Evolutionary conservation across 2,329 filamentous ascomycete genomes (phyloP).

Genomic region (Dothideomycetidae sp.): DNA sequence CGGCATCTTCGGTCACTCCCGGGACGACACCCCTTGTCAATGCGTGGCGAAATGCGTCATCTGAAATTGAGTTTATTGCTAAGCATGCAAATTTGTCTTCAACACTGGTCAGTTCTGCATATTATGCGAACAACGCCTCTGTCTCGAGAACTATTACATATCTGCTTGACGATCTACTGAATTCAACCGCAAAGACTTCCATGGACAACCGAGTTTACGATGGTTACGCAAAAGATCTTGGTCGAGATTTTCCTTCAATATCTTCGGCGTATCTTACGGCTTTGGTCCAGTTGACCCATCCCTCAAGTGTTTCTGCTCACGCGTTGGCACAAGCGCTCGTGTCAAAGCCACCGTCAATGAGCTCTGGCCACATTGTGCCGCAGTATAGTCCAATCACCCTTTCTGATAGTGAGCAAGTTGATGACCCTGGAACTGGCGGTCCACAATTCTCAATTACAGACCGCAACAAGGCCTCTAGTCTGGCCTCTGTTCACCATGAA

Average conservation of each 20-base stretch:
- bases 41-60: constrained; percentile 43
- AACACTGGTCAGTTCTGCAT: constrained; percentile 39
- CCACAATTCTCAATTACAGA: constrained; percentile 1
- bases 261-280: constrained; percentile 34
- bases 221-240: constrained; percentile 39
- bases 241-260: constrained; percentile 40
- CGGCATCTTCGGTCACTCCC: constrained; percentile 17
- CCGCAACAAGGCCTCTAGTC: constrained; percentile 18
- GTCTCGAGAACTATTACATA: constrained; percentile 40
- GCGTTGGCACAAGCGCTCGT: constrained; percentile 45
- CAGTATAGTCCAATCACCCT: constrained; percentile 30
- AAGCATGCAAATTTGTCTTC: constrained; percentile 35
- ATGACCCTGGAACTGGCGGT: constrained; percentile 10
- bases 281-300: constrained; percentile 42
- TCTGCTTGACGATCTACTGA: constrained; percentile 36
- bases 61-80: constrained; percentile 46
- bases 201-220: constrained; percentile 31
- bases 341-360: constrained; percentile 17
- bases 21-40: constrained; percentile 25
- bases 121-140: constrained; percentile 44
- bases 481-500: constrained; percentile 32
- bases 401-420: too few species aligned
- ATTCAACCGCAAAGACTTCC: constrained; percentile 23
- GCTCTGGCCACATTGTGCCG: constrained; percentile 32
- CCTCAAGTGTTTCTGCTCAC: constrained; percentile 42